Percentiles rank a stretch among this genome's conserved stretches.
Conservation (phyloP, 2,329 filamentous ascomycete species). For the Trichoderma brevicompactum region DNA sequence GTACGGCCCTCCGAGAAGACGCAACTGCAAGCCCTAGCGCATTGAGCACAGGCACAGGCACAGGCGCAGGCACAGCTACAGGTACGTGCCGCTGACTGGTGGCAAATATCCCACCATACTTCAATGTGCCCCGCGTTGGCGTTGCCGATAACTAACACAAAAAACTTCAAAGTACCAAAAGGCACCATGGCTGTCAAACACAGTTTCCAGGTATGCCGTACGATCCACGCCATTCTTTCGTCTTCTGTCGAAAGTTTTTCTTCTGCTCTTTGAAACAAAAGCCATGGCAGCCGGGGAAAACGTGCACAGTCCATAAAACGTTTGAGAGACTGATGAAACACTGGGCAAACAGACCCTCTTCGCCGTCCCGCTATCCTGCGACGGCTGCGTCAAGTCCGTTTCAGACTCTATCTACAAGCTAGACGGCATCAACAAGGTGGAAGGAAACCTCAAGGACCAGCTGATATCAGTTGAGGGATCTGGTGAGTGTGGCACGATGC, state of each 20-base stretch:
- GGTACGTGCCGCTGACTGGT: too few species aligned
- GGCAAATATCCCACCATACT: too few species aligned
- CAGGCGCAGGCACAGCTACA: neutral
- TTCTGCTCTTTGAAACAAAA: conserved; percentile 2
- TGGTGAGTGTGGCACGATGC: conserved; percentile 49
- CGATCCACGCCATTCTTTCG: neutral
- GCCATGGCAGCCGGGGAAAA: neutral
- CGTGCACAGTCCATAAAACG: conserved; percentile 18
- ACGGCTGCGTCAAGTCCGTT: conserved; percentile 85
- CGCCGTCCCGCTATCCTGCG: conserved; percentile 91
- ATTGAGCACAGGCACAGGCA: neutral
- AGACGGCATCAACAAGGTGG: conserved; percentile 78
- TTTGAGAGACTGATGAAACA: conserved; percentile 42
- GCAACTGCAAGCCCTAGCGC: neutral
- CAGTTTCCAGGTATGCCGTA: conserved; percentile 50
- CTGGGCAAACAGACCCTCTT: conserved; percentile 74
- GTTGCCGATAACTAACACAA: neutral
- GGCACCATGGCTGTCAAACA: conserved; percentile 50
- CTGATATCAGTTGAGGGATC: conserved; percentile 85
- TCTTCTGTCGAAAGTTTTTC: neutral
- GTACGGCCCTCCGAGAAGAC: conserved; percentile 31
- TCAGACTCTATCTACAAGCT: conserved; percentile 77
- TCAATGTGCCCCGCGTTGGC: neutral
- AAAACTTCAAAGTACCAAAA: conserved; percentile 24
- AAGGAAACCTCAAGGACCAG: conserved; percentile 81